Conservation (phyloP, 2,329 filamentous ascomycete genomes). For the Aspergillus sp. region DNA sequence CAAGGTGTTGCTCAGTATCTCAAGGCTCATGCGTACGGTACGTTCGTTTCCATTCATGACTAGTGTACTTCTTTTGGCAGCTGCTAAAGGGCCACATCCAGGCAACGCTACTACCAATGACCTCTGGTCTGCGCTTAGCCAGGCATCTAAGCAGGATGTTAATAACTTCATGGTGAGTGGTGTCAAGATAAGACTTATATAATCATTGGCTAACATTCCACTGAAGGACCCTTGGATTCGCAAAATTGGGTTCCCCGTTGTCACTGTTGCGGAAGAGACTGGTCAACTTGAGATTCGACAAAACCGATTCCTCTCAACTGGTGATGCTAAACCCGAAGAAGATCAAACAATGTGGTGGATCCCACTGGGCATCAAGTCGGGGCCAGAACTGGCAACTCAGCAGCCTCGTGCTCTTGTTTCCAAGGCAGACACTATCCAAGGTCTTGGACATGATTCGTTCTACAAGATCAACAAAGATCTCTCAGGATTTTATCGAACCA, state of each 20-base stretch:
- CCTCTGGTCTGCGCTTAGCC: conserved; percentile 83
- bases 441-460: conserved; percentile 69
- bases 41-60: conserved; percentile 3
- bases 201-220: conserved; percentile 11
- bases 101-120: conserved; percentile 84
- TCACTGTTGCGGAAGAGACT: conserved; percentile 80
- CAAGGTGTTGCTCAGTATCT: conserved; percentile 88
- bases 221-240: conserved; percentile 77
- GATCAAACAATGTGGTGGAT: conserved; percentile 96
- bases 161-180: conserved; percentile 71
- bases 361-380: conserved; percentile 80
- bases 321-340: conserved; percentile 87
- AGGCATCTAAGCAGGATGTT: conserved; percentile 85
- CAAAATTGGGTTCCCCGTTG: conserved; percentile 89
- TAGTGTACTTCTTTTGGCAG: background rate
- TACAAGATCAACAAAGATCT: conserved; percentile 93
- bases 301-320: conserved; percentile 84
- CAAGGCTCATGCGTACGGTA: conserved; percentile 80
- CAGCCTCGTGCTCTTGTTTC: conserved; percentile 67
- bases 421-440: conserved; percentile 72
- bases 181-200: background rate
- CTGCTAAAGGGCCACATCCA: conserved; percentile 15
- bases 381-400: conserved; percentile 62
- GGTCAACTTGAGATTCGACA: conserved; percentile 82
- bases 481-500: conserved; percentile 88